These are phyloP conservation scores for Glycine soja DNA, from an alignment of 306 rosid species.

Conservation along the genomic window DNA sequence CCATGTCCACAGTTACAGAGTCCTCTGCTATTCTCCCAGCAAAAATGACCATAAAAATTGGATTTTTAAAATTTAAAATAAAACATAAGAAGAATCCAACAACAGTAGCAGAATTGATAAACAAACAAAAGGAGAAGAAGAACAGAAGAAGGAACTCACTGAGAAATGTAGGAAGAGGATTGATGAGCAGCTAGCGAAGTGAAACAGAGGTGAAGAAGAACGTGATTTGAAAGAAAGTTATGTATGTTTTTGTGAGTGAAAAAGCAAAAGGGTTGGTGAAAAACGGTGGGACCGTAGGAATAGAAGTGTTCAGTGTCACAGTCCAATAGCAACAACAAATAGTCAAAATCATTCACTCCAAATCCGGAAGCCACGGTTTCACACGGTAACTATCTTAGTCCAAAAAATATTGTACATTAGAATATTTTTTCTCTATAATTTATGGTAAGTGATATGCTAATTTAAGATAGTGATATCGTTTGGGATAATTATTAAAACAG, in stretches of 20 bases:
- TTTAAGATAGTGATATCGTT: background rate
- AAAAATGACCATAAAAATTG: background rate
- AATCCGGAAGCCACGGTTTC: background rate
- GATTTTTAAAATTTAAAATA: background rate
- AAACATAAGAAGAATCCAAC: background rate
- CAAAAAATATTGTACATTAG: background rate
- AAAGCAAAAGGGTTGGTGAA: background rate
- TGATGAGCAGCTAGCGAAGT: background rate
- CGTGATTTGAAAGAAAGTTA: slow-evolving; percentile 5
- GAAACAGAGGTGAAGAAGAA: slow-evolving; percentile 24
- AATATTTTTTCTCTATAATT: background rate
- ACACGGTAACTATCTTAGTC: slow-evolving; percentile 2
- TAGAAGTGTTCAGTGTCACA: background rate
- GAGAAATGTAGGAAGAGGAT: slow-evolving; percentile 6
- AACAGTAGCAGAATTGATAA: background rate
- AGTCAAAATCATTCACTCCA: slow-evolving; percentile 28
- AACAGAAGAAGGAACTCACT: slow-evolving; percentile 35
- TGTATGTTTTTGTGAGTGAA: background rate
- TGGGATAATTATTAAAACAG: background rate
- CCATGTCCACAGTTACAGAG: background rate
- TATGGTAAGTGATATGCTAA: background rate
- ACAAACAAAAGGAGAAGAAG: background rate
- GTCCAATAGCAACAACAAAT: background rate
- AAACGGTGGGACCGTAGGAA: background rate
- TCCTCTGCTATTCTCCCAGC: slow-evolving; percentile 29